Conservation (phyloP, 805 yeast genomes). For the Priceomyces castillae region DNA sequence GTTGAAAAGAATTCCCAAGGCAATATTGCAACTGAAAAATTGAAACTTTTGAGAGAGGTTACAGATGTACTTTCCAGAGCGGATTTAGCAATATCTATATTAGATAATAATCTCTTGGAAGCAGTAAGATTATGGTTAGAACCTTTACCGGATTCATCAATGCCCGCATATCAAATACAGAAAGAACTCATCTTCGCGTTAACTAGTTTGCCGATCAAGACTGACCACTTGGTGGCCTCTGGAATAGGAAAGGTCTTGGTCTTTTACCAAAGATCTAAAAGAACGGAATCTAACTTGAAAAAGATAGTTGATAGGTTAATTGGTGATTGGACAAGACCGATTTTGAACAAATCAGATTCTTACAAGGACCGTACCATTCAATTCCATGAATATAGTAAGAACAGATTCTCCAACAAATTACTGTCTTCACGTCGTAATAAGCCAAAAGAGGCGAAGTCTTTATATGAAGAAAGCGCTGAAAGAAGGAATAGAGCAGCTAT, state of each 20-base stretch:
- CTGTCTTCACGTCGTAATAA: slow-evolving; percentile 29
- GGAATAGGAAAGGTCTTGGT: slow-evolving; percentile 91
- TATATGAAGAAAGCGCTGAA: slow-evolving; percentile 87
- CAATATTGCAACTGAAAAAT: slow-evolving; percentile 70
- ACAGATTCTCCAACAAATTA: slow-evolving; percentile 45
- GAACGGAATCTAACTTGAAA: slow-evolving; percentile 84
- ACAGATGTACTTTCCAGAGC: slow-evolving; percentile 73
- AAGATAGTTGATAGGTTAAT: slow-evolving; percentile 86
- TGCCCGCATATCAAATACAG: slow-evolving; percentile 97
- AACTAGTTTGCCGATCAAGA: slow-evolving; percentile 81
- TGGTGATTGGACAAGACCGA: slow-evolving; percentile 98
- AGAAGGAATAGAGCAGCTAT: slow-evolving; percentile 94
- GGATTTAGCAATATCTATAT: slow-evolving; percentile 83
- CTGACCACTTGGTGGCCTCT: slow-evolving; percentile 90
- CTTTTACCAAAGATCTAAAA: slow-evolving; percentile 87
- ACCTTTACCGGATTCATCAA: slow-evolving; percentile 95
- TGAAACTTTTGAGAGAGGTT: slow-evolving; percentile 78
- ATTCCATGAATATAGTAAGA: slow-evolving; percentile 65
- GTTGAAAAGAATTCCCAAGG: slow-evolving; percentile 59
- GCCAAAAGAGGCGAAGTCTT: slow-evolving; percentile 47
- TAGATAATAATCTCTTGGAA: slow-evolving; percentile 90
- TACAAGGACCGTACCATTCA: slow-evolving; percentile 82
- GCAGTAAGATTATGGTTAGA: slow-evolving; percentile 96
- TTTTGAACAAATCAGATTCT: slow-evolving; percentile 91
- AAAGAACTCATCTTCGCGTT: slow-evolving; percentile 77